Percentiles rank a stretch among this genome's conserved stretches.
Conservation (phyloP, 73 alveolate species). For the Paraurostyla sp. region DNA sequence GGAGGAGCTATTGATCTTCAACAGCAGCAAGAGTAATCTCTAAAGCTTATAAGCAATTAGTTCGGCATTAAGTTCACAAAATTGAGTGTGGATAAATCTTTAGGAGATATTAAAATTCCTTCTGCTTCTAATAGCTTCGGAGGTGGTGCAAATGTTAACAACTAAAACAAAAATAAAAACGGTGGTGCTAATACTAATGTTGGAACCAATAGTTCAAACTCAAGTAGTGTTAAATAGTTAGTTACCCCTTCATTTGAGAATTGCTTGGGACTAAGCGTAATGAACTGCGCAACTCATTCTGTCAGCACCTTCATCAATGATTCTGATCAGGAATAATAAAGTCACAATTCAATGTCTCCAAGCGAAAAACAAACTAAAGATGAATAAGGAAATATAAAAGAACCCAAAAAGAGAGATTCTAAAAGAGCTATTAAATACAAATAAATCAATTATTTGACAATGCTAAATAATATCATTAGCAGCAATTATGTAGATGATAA, state of each 20-base stretch:
- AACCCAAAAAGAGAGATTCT: background rate
- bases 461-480: conserved; percentile 7
- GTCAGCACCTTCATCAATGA: background rate
- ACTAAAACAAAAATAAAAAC: too few relatives aligned
- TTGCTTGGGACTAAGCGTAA: conserved; percentile 43
- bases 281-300: background rate
- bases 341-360: conserved; percentile 6
- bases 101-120: too few relatives aligned
- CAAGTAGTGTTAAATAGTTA: background rate
- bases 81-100: conserved; percentile 18
- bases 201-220: background rate
- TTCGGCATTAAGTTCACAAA: conserved; percentile 45
- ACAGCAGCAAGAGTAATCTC: background rate
- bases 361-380: background rate
- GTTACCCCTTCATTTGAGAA: conserved; percentile 36
- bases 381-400: background rate
- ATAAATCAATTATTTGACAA: conserved; percentile 6
- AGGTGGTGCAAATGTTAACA: background rate
- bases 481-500: conserved; percentile 10
- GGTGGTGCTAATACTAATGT: too few relatives aligned
- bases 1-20: background rate
- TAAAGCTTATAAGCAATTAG: conserved; percentile 12
- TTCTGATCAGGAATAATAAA: background rate
- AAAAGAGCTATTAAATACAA: background rate
- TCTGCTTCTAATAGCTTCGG: too few relatives aligned